Conservation (phyloP, 257 asterid species). For the Catharanthus roseus region DNA sequence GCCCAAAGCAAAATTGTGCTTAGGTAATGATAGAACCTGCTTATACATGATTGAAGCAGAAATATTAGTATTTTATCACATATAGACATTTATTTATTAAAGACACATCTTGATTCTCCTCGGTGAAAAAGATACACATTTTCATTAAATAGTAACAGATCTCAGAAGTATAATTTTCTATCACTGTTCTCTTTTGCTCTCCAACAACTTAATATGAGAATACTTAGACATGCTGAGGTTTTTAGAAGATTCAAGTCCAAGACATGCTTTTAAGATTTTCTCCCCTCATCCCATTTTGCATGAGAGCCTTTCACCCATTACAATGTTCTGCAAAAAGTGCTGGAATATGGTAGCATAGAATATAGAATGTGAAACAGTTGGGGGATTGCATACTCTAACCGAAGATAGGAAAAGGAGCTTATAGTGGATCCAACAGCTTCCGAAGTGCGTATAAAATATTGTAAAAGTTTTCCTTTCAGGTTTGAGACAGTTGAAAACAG, state of each 20-base stretch:
- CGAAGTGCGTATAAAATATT: neutral
- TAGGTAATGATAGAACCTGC: constrained; percentile 88
- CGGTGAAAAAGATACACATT: too few species aligned
- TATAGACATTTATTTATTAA: neutral
- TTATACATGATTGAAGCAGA: neutral
- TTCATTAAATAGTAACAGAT: neutral
- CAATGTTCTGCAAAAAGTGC: neutral
- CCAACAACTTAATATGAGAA: neutral
- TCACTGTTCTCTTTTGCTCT: neutral
- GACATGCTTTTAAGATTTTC: neutral
- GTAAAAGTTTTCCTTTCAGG: neutral
- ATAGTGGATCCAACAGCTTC: neutral
- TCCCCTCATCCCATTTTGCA: too few species aligned
- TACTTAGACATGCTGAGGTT: neutral
- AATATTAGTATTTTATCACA: neutral
- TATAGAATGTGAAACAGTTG: neutral
- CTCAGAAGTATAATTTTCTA: neutral
- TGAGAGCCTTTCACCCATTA: neutral
- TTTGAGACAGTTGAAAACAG: neutral
- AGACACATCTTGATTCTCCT: neutral
- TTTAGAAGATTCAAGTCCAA: neutral
- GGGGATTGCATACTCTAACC: neutral
- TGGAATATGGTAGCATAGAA: neutral
- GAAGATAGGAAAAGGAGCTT: neutral
- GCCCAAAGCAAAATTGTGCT: constrained; percentile 53